Evolutionary conservation across 2,329 filamentous ascomycete species (phyloP).

Genomic region (Colletotrichum chlorophyti): DNA sequence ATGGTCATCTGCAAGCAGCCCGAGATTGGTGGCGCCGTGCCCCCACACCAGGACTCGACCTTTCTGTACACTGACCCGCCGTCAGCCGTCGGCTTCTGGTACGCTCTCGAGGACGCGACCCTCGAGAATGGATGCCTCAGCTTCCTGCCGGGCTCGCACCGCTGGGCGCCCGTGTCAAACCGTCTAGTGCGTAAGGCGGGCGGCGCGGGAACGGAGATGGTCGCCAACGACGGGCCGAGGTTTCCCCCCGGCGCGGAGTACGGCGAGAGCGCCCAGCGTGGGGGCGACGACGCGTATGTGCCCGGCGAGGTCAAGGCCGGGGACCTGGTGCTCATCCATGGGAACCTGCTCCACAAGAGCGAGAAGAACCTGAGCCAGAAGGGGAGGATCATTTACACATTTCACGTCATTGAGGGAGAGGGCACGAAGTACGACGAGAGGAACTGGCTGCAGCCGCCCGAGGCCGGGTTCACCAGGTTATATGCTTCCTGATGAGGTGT

Average conservation of each 20-base stretch:
- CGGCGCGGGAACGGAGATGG: constrained; percentile 69
- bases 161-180: constrained; percentile 71
- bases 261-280: constrained; percentile 48
- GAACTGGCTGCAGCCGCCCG: constrained; percentile 93
- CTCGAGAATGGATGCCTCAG: constrained; percentile 86
- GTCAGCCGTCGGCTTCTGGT: constrained; percentile 94
- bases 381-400: constrained; percentile 95
- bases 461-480: constrained; percentile 78
- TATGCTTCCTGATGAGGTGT: constrained; percentile 42
- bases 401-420: constrained; percentile 91
- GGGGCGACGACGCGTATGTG: constrained; percentile 67
- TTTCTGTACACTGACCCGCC: constrained; percentile 92
- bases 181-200: constrained; percentile 74
- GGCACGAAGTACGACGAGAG: constrained; percentile 76
- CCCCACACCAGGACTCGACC: constrained; percentile 89
- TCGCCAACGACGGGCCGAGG: constrained; percentile 68
- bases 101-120: constrained; percentile 92
- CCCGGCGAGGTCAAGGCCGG: constrained; percentile 90
- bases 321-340: constrained; percentile 90
- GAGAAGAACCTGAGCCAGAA: constrained; percentile 88
- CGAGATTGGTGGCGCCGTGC: constrained; percentile 91
- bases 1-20: constrained; percentile 99
- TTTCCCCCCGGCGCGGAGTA: constrained; percentile 66
- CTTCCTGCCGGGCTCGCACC: constrained; percentile 85
- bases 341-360: constrained; percentile 94